A percentile compares a stretch with the other conserved stretches of the same genome.
These are phyloP conservation scores for Cupressus sempervirens DNA, from an alignment of 75 land plant species.

Conservation along the genomic window DNA sequence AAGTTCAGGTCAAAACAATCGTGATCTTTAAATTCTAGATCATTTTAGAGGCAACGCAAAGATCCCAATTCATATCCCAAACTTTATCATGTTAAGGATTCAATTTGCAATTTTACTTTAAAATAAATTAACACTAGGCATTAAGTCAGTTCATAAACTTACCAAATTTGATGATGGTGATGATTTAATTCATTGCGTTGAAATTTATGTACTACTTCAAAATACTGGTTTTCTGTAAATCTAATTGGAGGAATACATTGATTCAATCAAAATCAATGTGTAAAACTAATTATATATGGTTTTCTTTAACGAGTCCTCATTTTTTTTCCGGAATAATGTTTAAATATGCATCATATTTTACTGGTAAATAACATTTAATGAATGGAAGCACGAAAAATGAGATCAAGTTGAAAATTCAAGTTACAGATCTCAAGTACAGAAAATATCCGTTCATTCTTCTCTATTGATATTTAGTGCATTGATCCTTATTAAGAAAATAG, in stretches of 20 bases:
- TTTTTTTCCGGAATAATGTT: neutral
- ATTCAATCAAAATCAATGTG: neutral
- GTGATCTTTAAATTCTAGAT: neutral
- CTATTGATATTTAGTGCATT: neutral
- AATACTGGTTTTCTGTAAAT: too few species aligned
- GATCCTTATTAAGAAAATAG: neutral
- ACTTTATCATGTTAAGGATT: neutral
- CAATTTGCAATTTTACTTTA: too few species aligned
- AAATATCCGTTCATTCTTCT: neutral
- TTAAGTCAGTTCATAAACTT: neutral
- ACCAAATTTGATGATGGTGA: neutral
- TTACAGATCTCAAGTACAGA: neutral
- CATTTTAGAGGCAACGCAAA: neutral
- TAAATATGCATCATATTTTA: neutral
- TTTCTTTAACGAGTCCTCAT: neutral
- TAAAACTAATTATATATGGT: too few species aligned
- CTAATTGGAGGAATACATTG: neutral
- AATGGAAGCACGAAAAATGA: neutral
- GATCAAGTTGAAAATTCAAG: neutral
- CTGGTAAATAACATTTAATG: neutral
- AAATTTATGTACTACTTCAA: neutral
- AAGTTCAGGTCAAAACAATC: too few species aligned
- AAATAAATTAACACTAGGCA: neutral
- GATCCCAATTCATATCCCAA: too few species aligned
- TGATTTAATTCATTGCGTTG: too few species aligned